Conservation (phyloP, 139 green algal genomes). For the Dunaliella primolecta region DNA sequence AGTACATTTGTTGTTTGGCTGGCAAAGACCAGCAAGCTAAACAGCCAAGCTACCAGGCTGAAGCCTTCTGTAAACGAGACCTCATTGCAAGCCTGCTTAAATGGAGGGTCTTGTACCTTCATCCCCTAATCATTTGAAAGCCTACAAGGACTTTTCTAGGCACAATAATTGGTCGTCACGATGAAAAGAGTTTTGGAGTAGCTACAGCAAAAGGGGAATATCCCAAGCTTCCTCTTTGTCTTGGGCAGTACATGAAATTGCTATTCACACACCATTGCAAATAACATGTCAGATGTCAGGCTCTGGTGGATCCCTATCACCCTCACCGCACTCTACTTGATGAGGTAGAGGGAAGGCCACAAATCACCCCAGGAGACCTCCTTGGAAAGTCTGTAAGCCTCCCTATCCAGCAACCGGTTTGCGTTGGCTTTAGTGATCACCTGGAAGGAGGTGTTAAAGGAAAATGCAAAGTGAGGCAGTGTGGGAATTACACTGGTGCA, state of each 20-base stretch:
- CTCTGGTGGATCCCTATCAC: too few relatives aligned
- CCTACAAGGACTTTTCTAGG: too few relatives aligned
- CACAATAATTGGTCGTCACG: too few relatives aligned
- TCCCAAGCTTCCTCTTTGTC: neutral
- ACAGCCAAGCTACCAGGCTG: neutral
- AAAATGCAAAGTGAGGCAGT: neutral
- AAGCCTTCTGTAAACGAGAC: neutral
- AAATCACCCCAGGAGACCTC: neutral
- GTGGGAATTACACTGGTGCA: too few relatives aligned
- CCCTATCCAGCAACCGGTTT: neutral
- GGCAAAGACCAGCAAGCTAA: neutral
- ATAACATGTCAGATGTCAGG: too few relatives aligned
- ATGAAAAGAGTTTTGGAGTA: too few relatives aligned
- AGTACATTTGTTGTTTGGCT: neutral
- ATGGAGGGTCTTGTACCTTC: too few relatives aligned
- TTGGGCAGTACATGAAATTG: neutral
- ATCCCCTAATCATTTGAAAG: too few relatives aligned
- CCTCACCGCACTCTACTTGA: too few relatives aligned
- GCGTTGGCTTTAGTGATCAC: neutral
- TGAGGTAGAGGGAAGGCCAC: neutral
- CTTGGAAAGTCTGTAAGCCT: neutral
- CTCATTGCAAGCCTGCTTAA: too few relatives aligned
- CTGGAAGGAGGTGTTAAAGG: neutral
- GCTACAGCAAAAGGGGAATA: neutral
- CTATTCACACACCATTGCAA: too few relatives aligned